These are phyloP conservation scores for Plantago elongata DNA, from an alignment of 257 asterid species.

Conservation along the genomic window DNA sequence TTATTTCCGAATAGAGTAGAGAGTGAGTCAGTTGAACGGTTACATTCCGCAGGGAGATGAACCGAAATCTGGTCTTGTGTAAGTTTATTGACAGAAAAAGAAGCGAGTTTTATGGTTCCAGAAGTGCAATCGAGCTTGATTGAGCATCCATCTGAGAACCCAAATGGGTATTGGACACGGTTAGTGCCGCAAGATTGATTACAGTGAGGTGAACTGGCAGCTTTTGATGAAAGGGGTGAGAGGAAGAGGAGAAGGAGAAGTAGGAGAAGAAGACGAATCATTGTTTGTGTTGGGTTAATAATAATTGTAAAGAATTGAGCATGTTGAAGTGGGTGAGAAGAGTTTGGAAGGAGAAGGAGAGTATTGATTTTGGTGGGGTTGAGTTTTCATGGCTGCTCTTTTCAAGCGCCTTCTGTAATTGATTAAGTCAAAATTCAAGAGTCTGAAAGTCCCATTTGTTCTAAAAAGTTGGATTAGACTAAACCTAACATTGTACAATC, in stretches of 20 bases:
- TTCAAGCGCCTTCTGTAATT: too few species aligned
- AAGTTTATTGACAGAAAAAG: slow-evolving; percentile 36
- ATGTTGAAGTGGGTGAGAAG: slow-evolving; percentile 2
- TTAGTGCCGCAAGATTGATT: slow-evolving; percentile 24
- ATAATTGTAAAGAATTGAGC: background rate
- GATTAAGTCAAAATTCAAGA: too few species aligned
- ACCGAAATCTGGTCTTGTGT: slow-evolving; percentile 45
- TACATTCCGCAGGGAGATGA: slow-evolving; percentile 42
- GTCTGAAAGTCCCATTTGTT: too few species aligned
- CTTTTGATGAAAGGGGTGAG: slow-evolving; percentile 19
- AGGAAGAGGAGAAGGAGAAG: slow-evolving; percentile 15
- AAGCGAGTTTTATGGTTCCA: slow-evolving; percentile 28
- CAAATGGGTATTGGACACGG: slow-evolving; percentile 56
- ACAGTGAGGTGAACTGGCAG: slow-evolving; percentile 21
- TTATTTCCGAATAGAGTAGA: slow-evolving; percentile 24
- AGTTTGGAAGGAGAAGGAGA: too few species aligned
- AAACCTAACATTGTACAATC: too few species aligned
- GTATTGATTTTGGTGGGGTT: too few species aligned
- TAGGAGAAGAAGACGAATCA: slow-evolving; percentile 21
- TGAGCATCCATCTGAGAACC: slow-evolving; percentile 45
- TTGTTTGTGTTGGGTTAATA: slow-evolving; percentile 7
- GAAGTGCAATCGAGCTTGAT: slow-evolving; percentile 43
- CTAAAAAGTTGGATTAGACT: too few species aligned
- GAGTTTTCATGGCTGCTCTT: too few species aligned
- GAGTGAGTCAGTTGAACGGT: slow-evolving; percentile 46